Percentiles rank a stretch among this genome's conserved stretches.
These are phyloP conservation scores for Trypanosoma cruzi DNA, from an alignment of 208 protist genomes.

Conservation along the genomic window DNA sequence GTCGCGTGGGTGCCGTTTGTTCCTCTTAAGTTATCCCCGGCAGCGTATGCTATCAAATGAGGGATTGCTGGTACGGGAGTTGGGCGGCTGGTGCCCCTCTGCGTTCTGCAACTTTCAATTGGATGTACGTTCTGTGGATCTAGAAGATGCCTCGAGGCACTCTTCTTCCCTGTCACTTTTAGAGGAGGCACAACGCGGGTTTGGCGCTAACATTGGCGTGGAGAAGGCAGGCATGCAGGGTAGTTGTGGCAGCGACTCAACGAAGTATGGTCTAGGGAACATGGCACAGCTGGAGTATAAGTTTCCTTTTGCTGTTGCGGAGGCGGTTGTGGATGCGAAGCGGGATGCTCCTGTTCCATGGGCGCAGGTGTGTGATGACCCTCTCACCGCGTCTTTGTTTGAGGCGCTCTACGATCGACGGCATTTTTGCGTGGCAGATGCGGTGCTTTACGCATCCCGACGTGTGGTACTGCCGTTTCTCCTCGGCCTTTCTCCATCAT, in stretches of 20 bases:
- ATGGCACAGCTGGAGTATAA: not conserved
- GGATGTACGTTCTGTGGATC: slow-evolving; percentile 4
- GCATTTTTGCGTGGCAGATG: slow-evolving; percentile 26
- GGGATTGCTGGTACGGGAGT: slow-evolving; percentile 21
- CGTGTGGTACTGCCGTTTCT: slow-evolving; percentile 27
- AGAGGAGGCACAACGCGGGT: slow-evolving; percentile 16
- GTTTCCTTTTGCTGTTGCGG: slow-evolving; percentile 16
- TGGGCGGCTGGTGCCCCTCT: slow-evolving; percentile 23
- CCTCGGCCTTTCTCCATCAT: not conserved
- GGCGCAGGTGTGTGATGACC: slow-evolving; percentile 6
- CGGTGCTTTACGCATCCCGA: slow-evolving; percentile 17
- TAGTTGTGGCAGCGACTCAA: not conserved
- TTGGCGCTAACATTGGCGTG: not conserved
- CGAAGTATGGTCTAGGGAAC: not conserved
- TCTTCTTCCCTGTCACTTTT: slow-evolving; percentile 8
- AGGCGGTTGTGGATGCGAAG: slow-evolving; percentile 11
- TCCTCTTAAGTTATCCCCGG: slow-evolving; percentile 17
- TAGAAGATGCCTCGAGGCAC: not conserved
- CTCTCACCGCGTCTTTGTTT: slow-evolving; percentile 17
- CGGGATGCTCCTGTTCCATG: slow-evolving; percentile 10
- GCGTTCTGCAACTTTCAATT: slow-evolving; percentile 27
- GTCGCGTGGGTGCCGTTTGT: slow-evolving; percentile 2
- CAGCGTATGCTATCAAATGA: slow-evolving; percentile 19
- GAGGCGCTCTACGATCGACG: slow-evolving; percentile 20
- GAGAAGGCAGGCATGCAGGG: not conserved